phyloP scores from a whole-genome alignment of 352 stramenopile genomes.

The Peronospora belbahrii region DNA sequence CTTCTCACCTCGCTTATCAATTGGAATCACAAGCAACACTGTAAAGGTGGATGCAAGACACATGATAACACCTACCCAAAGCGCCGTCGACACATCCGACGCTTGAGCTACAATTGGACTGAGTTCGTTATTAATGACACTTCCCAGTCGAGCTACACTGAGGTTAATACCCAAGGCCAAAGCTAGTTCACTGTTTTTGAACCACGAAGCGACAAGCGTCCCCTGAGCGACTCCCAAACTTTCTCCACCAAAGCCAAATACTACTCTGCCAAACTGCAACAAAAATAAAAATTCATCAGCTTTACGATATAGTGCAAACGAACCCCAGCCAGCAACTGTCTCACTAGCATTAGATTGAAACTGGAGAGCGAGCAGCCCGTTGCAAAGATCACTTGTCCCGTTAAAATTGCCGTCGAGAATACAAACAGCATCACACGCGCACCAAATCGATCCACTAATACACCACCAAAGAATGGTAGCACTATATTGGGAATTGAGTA shows the following conservation, averaged over 20 bases:
- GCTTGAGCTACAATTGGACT: conserved; percentile 71
- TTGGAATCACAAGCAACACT: conserved; percentile 66
- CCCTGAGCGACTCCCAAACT: conserved; percentile 86
- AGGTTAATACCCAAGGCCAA: conserved; percentile 90
- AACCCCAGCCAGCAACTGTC: conserved; percentile 1
- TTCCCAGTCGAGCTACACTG: conserved; percentile 85
- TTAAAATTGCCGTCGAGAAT: conserved; percentile 78
- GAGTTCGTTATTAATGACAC: conserved; percentile 90
- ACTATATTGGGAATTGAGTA: conserved; percentile 91
- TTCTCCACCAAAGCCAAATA: conserved; percentile 91
- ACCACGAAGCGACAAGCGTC: conserved; percentile 89
- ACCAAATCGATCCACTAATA: conserved; percentile 86
- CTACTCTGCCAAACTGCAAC: conserved; percentile 67
- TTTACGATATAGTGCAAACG: too few species aligned
- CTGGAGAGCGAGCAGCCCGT: conserved; percentile 71
- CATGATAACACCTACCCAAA: conserved; percentile 86
- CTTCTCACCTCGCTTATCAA: conserved; percentile 65
- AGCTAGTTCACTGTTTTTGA: conserved; percentile 89
- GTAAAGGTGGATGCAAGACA: conserved; percentile 60
- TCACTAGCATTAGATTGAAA: conserved; percentile 74
- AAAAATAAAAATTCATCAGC: neutral
- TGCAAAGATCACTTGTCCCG: conserved; percentile 85
- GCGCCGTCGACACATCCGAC: conserved; percentile 53
- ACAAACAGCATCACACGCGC: conserved; percentile 75
- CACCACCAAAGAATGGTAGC: conserved; percentile 89